Conservation (phyloP, 2,329 filamentous ascomycete species). For the Fusarium marasasianum region DNA sequence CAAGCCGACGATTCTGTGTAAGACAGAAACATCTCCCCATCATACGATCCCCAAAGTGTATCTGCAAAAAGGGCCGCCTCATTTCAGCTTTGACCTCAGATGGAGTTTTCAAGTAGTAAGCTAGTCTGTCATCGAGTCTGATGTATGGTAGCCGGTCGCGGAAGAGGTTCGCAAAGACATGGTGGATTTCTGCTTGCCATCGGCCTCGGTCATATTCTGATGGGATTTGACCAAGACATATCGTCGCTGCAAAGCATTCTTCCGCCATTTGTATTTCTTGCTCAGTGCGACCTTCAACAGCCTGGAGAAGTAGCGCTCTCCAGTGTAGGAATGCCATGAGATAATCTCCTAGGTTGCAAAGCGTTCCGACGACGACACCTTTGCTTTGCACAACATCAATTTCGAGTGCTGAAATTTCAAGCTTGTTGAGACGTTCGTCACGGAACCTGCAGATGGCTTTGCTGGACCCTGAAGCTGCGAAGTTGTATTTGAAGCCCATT, state of each 20-base stretch:
- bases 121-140: not conserved
- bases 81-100: not conserved
- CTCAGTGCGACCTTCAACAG: not conserved
- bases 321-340: constrained; percentile 29
- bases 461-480: not conserved
- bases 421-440: constrained; percentile 16
- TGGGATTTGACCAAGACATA: constrained; percentile 19
- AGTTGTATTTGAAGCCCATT: constrained; percentile 13
- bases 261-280: constrained; percentile 1
- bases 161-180: constrained; percentile 13
- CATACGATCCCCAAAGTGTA: constrained; percentile 17
- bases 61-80: constrained; percentile 2
- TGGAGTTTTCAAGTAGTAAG: not conserved
- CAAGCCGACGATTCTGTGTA: constrained; percentile 1
- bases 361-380: constrained; percentile 12
- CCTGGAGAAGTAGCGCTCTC: constrained; percentile 11
- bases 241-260: constrained; percentile 14
- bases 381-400: constrained; percentile 3
- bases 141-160: constrained; percentile 12
- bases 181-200: constrained; percentile 2
- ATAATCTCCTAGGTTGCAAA: constrained; percentile 25
- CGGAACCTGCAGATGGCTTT: constrained; percentile 1
- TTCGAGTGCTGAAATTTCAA: constrained; percentile 10
- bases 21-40: constrained; percentile 22
- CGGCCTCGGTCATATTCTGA: not conserved